Conservation (phyloP, 176 grass and related monocot genomes). For the Lolium multiflorum region DNA sequence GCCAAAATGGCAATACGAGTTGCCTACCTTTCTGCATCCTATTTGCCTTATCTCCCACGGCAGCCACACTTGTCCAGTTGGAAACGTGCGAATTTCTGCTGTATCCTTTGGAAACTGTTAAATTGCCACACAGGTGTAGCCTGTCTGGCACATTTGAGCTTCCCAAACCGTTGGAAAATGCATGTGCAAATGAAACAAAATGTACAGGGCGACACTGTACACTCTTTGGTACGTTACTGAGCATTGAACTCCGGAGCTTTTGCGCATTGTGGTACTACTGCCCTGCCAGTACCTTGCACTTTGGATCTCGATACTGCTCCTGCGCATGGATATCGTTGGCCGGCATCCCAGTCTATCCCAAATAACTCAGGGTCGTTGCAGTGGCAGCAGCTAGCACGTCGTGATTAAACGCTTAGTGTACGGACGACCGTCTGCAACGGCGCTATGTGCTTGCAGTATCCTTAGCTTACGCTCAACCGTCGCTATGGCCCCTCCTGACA, state of each 20-base stretch:
- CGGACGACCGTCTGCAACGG: no score
- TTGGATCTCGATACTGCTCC: constrained; percentile 1
- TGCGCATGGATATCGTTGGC: background rate
- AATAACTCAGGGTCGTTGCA: background rate
- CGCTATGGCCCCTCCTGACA: no score
- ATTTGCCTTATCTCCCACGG: no score
- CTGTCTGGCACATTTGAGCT: background rate
- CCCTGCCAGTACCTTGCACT: background rate
- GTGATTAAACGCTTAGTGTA: no score
- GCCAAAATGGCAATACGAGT: no score
- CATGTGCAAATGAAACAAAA: background rate
- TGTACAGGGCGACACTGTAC: background rate
- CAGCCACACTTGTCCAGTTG: no score
- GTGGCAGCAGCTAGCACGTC: background rate
- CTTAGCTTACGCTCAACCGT: no score
- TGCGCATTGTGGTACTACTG: background rate
- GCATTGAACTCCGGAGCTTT: background rate
- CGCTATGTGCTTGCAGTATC: no score
- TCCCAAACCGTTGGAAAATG: background rate
- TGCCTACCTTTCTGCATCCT: no score
- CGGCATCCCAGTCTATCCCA: background rate
- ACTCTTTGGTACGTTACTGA: background rate
- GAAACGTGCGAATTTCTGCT: no score
- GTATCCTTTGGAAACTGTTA: background rate
- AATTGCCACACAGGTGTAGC: background rate